Conservation (phyloP, 2,329 filamentous ascomycete genomes). For the Zarea fungicola region DNA sequence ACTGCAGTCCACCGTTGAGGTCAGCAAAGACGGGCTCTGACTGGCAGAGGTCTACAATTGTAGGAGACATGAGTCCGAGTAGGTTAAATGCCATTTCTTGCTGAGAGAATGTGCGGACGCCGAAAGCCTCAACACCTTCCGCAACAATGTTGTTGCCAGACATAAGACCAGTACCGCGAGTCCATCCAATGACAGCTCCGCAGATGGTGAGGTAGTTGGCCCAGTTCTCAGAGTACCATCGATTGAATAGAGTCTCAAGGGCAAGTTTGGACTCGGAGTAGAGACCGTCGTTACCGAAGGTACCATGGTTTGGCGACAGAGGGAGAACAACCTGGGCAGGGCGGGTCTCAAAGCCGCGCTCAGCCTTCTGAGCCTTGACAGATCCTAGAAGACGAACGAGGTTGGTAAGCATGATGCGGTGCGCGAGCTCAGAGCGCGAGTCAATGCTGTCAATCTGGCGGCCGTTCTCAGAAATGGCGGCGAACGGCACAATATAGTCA, state of each 20-base stretch:
- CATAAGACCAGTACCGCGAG: slow-evolving; percentile 96
- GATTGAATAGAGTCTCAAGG: slow-evolving; percentile 94
- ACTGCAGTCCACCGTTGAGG: slow-evolving; percentile 94
- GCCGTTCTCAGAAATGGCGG: slow-evolving; percentile 95
- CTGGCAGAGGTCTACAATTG: slow-evolving; percentile 93
- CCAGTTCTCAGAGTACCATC: slow-evolving; percentile 98
- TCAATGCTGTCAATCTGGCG: slow-evolving; percentile 96
- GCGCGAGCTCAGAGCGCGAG: slow-evolving; percentile 94
- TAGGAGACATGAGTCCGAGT: slow-evolving; percentile 89
- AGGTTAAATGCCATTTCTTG: slow-evolving; percentile 99
- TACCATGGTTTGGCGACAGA: slow-evolving; percentile 95
- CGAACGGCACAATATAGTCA: slow-evolving; percentile 92
- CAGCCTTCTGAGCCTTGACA: slow-evolving; percentile 86
- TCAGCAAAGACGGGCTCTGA: slow-evolving; percentile 93
- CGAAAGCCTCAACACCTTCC: slow-evolving; percentile 92
- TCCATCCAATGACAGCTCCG: slow-evolving; percentile 98
- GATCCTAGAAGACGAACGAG: slow-evolving; percentile 82
- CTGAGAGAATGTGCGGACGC: slow-evolving; percentile 96
- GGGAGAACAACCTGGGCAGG: slow-evolving; percentile 95
- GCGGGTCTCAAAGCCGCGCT: slow-evolving; percentile 85
- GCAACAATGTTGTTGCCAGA: slow-evolving; percentile 96
- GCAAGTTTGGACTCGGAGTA: slow-evolving; percentile 98
- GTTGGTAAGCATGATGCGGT: slow-evolving; percentile 99
- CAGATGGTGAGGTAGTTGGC: slow-evolving; percentile 96
- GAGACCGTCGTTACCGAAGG: slow-evolving; percentile 94